Conservation (phyloP, 129 eudicot genomes). For the Centrapalus pauciflorus region DNA sequence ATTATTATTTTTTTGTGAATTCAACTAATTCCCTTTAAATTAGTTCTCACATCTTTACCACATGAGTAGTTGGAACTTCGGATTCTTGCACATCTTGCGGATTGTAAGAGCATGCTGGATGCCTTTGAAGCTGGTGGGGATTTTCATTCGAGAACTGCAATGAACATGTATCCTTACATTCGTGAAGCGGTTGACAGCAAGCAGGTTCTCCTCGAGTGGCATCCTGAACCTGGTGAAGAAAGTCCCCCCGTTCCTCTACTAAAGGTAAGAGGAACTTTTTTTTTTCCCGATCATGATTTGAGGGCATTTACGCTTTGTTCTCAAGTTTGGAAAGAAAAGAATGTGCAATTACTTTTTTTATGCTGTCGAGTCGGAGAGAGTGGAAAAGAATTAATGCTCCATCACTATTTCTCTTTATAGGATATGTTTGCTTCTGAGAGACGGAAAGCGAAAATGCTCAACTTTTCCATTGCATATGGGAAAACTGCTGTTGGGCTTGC, state of each 20-base stretch:
- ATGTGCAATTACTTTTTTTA: no score
- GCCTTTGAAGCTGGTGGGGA: constrained; percentile 98
- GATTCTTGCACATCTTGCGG: constrained; percentile 94
- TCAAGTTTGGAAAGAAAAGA: no score
- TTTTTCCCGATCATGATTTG: no score
- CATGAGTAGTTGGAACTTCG: constrained; percentile 76
- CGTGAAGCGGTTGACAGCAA: constrained; percentile 72
- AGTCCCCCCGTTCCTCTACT: constrained; percentile 90
- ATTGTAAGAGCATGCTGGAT: constrained; percentile 91
- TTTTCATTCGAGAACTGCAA: constrained; percentile 97
- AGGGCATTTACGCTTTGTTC: no score
- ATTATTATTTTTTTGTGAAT: not conserved
- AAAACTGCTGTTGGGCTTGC: constrained; percentile 85
- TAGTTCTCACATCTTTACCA: not conserved
- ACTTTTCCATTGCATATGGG: constrained; percentile 97
- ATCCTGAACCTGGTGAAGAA: constrained; percentile 87
- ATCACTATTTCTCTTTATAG: constrained; percentile 18
- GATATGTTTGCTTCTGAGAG: constrained; percentile 96
- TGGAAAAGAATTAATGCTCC: not conserved
- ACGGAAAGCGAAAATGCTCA: constrained; percentile 96
- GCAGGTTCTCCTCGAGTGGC: constrained; percentile 92
- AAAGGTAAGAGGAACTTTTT: constrained; percentile 54
- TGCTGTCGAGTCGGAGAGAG: no score
- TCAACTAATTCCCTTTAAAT: not conserved
- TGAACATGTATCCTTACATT: constrained; percentile 96